Evolutionary conservation across 192 early-diverging fungal species (phyloP).

Genomic region (Funneliformis geosporum): DNA sequence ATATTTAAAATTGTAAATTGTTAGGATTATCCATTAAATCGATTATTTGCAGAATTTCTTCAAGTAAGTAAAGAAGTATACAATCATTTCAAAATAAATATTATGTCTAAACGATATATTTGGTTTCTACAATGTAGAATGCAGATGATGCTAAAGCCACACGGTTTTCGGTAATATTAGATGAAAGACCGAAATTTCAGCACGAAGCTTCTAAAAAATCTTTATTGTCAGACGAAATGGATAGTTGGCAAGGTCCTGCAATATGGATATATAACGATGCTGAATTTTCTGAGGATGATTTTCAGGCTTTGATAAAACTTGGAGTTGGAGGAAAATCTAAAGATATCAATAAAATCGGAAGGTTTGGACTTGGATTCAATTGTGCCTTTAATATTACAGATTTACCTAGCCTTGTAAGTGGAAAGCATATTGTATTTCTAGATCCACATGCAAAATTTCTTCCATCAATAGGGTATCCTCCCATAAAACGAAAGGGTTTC

Average conservation of each 20-base stretch:
- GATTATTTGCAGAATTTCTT: not conserved
- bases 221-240: slow-evolving; percentile 29
- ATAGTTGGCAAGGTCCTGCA: not conserved
- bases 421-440: slow-evolving; percentile 25
- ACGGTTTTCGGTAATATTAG: not conserved
- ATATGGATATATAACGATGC: slow-evolving; percentile 34
- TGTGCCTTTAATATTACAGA: slow-evolving; percentile 22
- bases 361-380: slow-evolving; percentile 21
- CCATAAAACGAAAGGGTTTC: not conserved
- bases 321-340: slow-evolving; percentile 35
- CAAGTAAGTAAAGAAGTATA: not conserved
- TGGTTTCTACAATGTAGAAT: slow-evolving; percentile 37
- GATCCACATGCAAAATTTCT: slow-evolving; percentile 28
- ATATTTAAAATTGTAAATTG: not conserved
- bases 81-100: not conserved
- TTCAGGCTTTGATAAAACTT: slow-evolving; percentile 29
- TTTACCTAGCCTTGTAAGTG: slow-evolving; percentile 34
- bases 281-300: slow-evolving; percentile 28
- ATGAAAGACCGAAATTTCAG: not conserved
- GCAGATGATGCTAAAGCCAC: slow-evolving; percentile 30
- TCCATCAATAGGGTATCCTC: not conserved
- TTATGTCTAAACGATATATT: not conserved
- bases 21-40: not conserved
- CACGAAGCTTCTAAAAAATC: not conserved
- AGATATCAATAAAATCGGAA: slow-evolving; percentile 4